A percentile compares a stretch with the other conserved stretches of the same genome.
phyloP scores from a whole-genome alignment of 2,329 filamentous ascomycete species.

The Amauroascus niger region DNA sequence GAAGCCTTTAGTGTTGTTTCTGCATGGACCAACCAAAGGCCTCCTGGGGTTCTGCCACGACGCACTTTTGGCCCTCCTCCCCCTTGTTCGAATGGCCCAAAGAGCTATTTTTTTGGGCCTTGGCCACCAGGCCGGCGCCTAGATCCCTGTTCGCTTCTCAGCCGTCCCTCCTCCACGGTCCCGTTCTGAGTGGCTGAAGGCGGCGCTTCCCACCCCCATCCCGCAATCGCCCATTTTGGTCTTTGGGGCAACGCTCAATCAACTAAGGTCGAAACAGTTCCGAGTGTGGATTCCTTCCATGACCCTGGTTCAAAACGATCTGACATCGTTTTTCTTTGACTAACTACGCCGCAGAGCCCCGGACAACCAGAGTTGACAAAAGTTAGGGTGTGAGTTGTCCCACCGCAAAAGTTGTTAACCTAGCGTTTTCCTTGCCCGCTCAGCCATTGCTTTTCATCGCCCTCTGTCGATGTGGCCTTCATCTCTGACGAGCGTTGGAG shows the following conservation, averaged over 20 bases:
- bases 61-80: background rate
- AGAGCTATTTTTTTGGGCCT: background rate
- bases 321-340: background rate
- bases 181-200: conserved; percentile 1
- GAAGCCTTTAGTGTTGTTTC: background rate
- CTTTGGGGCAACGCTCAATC: background rate
- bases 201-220: conserved; percentile 4
- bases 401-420: background rate
- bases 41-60: background rate
- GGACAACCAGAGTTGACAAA: background rate
- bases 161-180: background rate
- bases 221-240: too few species aligned
- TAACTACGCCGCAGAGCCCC: background rate
- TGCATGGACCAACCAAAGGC: conserved; percentile 5
- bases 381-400: background rate
- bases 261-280: background rate
- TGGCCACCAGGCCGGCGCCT: conserved; percentile 12
- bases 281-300: background rate
- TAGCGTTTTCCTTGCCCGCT: background rate
- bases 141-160: conserved; percentile 2
- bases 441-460: background rate
- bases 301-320: background rate
- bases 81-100: conserved; percentile 2
- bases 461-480: background rate
- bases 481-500: background rate